Base-by-base conservation (phyloP, 2,329 filamentous ascomycete species). In the Colletotrichum destructivum region DNA sequence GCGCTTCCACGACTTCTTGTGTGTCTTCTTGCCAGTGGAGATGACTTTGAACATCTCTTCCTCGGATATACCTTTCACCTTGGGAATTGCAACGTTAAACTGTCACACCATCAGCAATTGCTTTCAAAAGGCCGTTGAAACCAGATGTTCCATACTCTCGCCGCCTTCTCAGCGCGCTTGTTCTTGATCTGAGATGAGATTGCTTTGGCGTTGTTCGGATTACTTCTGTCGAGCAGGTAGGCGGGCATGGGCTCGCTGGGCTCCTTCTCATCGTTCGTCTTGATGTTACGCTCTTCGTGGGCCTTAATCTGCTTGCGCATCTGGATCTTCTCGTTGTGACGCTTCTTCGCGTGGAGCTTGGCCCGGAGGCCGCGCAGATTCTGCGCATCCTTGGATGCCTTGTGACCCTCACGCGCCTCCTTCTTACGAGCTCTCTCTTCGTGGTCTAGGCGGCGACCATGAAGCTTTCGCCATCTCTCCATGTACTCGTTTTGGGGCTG, bases 31-130 rank as follows among this genome's bases (percentile, higher is more conserved):
- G 78, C 96, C 96, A 42, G 96, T 98, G 86, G 95, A 95, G 79
- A 98, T 91, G 16, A 98, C 95, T 84, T 94, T 96, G 88, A 98
- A 98, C 93, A 98, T 96, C 86, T 98, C 96, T 87, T 97, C 94
- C 86, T 98, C 96, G 76, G 90, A 91, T 77, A 98, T 98, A 75
- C 94, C 66, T 3, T 59, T 46, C 1, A 68, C 57, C 31, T 98
- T 98, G 46, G 96, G 96, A 79, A 99, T 83, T 2, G 96, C 96
- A 49, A 98, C 96, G 42, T 89, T 90, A 81, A 98, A 98, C 80
- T 96, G 44, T 16, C 26, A 15, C 1, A 7, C 35, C 31, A 42
- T 72, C 40, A 69, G 65, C 44, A 15, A 13, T 23, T 23, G 13
- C 15, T 38, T 11, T 38, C 26, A 2, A 11, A 21, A 21, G 18